Conservation (phyloP, 2,329 filamentous ascomycete genomes). For the Pseudogymnoascus sp. region DNA sequence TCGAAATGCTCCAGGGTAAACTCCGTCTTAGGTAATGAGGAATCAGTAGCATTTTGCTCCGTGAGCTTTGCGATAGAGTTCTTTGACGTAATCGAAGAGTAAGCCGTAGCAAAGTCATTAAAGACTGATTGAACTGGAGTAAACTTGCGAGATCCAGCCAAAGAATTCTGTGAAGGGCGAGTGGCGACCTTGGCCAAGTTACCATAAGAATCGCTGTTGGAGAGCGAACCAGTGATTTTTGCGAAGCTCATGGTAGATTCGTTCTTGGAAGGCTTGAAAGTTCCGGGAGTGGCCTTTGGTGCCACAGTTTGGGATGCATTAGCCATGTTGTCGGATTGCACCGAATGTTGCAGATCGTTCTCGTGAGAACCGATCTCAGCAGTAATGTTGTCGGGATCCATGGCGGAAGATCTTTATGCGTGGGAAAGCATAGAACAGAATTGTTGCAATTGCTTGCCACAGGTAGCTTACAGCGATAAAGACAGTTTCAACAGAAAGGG, state of each 20-base stretch:
- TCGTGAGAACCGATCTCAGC: neutral
- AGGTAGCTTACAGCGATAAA: neutral
- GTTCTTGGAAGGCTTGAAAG: neutral
- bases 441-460: neutral
- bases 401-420: neutral
- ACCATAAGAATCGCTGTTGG: neutral
- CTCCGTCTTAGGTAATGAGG: neutral
- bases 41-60: neutral
- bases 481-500: neutral
- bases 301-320: neutral
- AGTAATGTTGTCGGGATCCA: neutral
- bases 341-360: neutral
- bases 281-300: neutral
- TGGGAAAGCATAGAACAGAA: neutral
- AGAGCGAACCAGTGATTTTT: neutral
- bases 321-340: neutral
- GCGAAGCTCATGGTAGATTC: neutral
- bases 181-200: neutral
- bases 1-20: neutral
- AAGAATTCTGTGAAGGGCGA: neutral
- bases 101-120: constrained; percentile 22
- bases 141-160: constrained; percentile 11
- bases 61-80: constrained; percentile 14
- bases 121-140: constrained; percentile 21
- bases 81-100: constrained; percentile 24